These are phyloP conservation scores for Strobilomyces confusus DNA, from an alignment of 768 basidiomycete species.

Conservation along the genomic window DNA sequence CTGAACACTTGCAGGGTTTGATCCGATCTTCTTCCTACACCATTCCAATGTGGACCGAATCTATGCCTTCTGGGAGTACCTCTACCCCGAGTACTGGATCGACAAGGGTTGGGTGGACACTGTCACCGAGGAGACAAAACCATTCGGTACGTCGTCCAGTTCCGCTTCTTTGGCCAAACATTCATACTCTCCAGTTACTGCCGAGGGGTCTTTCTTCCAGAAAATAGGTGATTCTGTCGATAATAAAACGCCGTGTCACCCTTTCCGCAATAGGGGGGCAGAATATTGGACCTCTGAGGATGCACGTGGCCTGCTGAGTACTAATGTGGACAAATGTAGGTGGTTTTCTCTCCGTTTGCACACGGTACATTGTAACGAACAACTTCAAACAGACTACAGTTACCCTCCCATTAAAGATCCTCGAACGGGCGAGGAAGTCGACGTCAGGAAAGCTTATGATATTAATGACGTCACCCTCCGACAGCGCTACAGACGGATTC, in stretches of 20 bases:
- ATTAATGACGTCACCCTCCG: background rate
- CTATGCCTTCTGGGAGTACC: conserved; percentile 20
- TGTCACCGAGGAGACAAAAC: background rate
- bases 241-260: conserved; percentile 1
- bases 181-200: background rate
- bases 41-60: conserved; percentile 20
- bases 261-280: conserved; percentile 8
- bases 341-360: background rate
- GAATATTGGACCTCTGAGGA: conserved; percentile 17
- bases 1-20: conserved; percentile 5
- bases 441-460: conserved; percentile 13
- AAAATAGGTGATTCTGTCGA: background rate
- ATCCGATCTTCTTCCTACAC: conserved; percentile 19
- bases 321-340: conserved; percentile 8
- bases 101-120: conserved; percentile 8
- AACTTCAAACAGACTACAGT: conserved; percentile 13
- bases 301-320: background rate
- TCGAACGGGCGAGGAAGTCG: background rate
- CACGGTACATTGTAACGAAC: background rate
- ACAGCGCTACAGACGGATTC: background rate
- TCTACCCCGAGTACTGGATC: conserved; percentile 19
- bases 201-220: conserved; percentile 1
- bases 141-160: conserved; percentile 6
- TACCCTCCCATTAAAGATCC: conserved; percentile 15
- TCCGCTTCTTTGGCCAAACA: background rate